Evolutionary conservation across 1,139 yeast genomes (phyloP).

Genomic region (Geotrichum cucujoidarum): DNA sequence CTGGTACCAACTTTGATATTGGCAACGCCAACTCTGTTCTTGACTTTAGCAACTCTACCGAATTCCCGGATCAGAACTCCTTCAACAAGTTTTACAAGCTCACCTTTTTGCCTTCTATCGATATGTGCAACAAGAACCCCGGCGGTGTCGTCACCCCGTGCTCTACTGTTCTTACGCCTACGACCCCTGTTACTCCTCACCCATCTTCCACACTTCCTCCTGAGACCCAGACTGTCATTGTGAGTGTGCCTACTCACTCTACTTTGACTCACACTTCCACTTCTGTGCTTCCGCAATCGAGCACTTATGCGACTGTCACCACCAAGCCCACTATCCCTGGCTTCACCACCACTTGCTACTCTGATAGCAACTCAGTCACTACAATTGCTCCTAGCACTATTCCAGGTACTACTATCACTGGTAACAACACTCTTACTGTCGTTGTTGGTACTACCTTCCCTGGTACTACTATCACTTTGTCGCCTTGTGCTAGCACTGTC

Average conservation of each 20-base stretch:
- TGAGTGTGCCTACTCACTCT: conserved; percentile 8
- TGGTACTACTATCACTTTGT: conserved; percentile 11
- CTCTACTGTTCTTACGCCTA: not conserved
- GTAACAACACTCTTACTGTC: conserved; percentile 2
- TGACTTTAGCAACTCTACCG: conserved; percentile 12
- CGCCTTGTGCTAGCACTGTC: conserved; percentile 12
- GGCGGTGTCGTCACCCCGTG: conserved; percentile 1
- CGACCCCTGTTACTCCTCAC: not conserved
- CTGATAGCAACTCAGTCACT: conserved; percentile 3
- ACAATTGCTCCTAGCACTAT: conserved; percentile 9
- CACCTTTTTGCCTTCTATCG: conserved; percentile 12
- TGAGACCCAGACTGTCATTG: conserved; percentile 13
- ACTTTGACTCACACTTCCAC: conserved; percentile 8
- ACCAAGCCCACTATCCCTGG: conserved; percentile 13
- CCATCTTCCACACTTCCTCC: conserved; percentile 10
- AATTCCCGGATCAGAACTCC: conserved; percentile 8
- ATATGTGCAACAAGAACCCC: conserved; percentile 9
- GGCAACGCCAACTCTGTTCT: conserved; percentile 4
- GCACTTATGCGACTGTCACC: conserved; percentile 3
- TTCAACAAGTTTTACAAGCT: conserved; percentile 17
- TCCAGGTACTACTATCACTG: conserved; percentile 4
- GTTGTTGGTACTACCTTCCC: conserved; percentile 4
- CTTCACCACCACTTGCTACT: conserved; percentile 9
- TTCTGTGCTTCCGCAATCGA: conserved; percentile 4
- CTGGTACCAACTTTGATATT: conserved; percentile 14